Evolutionary conservation across 2,329 filamentous ascomycete species (phyloP), one percentile per base, ranked within the genome.

Genomic region (Gaeumannomyces sp.): DNA sequence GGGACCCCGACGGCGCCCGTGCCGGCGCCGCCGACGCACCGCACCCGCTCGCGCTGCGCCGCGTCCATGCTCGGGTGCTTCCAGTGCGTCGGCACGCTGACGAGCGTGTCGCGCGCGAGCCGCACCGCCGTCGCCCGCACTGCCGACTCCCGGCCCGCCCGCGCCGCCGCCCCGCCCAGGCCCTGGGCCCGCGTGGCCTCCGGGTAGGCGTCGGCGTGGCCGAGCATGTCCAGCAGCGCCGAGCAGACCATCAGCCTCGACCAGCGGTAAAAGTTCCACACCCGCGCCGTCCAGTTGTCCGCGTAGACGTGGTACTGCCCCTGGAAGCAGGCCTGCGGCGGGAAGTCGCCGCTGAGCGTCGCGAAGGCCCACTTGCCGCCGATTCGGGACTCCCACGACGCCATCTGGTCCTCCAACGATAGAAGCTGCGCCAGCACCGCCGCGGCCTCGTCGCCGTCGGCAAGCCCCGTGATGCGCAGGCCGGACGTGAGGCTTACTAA

Each of bases 211-310:
- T 59, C n/a, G 10, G 25, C n/a, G 0, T 70, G 70, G 56, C 73
- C 72, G 6, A 73, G 72, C 38, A 78, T 71, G 14, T 77, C 75
- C 13, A 83, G 72, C 16, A 88, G 78, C 58, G 79, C 76, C 66
- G 85, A 79, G 70, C 79, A 81, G 22, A 80, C 71, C 13, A 87
- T 72, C 29, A 86, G 81, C n/a, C 83, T 81, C 8, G 79, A 78
- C 78, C 83, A 86, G 29, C 86, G 83, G 68, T 83, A 86, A 68
- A 87, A 81, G 66, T 83, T 85, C 83, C 83, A 88, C 57, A 83
- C 77, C 29, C 82, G 79, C 11, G 81, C 82, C 25, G 79, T 74
- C 78, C 81, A 85, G 64, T 85, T 79, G 67, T 82, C 80, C 22
- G 73, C 72, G 69, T 88, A 88, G 28, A 78, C 71, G 70, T 88